Evolutionary conservation across 768 basidiomycete species (phyloP).

Genomic region (Boletus tylopilopsis): DNA sequence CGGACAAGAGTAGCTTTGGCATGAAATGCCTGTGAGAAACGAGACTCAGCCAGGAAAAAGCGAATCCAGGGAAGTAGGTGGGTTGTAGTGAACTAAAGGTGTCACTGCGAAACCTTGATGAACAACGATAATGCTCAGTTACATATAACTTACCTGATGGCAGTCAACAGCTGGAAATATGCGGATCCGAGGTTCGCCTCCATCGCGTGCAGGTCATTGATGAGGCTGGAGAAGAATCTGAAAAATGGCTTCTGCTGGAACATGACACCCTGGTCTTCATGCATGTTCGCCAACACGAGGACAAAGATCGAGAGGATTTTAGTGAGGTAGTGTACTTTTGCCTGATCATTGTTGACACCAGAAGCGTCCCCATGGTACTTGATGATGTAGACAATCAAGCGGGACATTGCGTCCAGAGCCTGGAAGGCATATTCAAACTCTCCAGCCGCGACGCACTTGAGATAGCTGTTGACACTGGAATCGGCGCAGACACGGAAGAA

Average conservation of each 20-base stretch:
- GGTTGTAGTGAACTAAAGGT: constrained; percentile 96
- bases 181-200: constrained; percentile 83
- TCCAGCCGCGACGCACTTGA: constrained; percentile 67
- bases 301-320: constrained; percentile 98
- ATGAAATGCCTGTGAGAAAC: constrained; percentile 97
- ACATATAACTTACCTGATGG: constrained; percentile 62
- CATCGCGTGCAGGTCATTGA: constrained; percentile 87
- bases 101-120: constrained; percentile 51
- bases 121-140: neutral
- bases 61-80: constrained; percentile 94
- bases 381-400: constrained; percentile 95
- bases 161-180: constrained; percentile 84
- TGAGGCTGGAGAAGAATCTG: constrained; percentile 94
- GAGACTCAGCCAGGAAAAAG: constrained; percentile 96
- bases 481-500: constrained; percentile 99
- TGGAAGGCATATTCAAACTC: constrained; percentile 82
- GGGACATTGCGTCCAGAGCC: constrained; percentile 91
- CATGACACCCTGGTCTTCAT: constrained; percentile 86
- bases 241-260: constrained; percentile 99
- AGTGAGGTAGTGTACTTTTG: constrained; percentile 93
- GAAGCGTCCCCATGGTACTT: constrained; percentile 98
- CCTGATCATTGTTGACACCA: constrained; percentile 88
- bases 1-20: constrained; percentile 86
- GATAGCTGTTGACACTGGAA: constrained; percentile 86
- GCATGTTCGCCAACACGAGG: constrained; percentile 88